Conservation (phyloP, 768 basidiomycete genomes). For the Ramaria rubella region DNA sequence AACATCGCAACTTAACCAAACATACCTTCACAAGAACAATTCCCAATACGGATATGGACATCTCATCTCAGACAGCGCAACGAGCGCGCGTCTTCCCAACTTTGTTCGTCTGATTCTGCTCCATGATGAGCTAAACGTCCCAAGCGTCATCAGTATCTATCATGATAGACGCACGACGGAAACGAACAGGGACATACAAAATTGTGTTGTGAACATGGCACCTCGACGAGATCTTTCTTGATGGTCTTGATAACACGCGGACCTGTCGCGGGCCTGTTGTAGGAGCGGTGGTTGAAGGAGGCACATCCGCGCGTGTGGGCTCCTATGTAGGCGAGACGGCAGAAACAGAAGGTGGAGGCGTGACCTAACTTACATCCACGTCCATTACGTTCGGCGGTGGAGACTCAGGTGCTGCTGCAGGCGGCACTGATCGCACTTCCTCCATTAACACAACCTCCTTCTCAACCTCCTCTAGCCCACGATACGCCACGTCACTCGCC, state of each 20-base stretch:
- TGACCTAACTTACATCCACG: not conserved
- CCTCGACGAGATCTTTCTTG: constrained; percentile 66
- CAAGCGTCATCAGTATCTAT: not conserved
- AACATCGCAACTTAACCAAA: not conserved
- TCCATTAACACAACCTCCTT: constrained; percentile 73
- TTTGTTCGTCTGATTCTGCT: constrained; percentile 67
- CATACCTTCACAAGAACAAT: constrained; percentile 52
- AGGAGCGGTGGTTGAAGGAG: not conserved
- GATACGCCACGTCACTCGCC: constrained; percentile 45
- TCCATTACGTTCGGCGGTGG: not conserved
- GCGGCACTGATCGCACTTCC: constrained; percentile 17
- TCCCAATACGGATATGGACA: constrained; percentile 77
- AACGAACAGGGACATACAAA: constrained; percentile 58
- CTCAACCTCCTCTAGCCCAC: constrained; percentile 61
- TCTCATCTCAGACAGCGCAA: constrained; percentile 61
- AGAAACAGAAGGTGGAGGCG: not conserved
- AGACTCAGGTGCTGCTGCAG: no score
- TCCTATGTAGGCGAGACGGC: not conserved
- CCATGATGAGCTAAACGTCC: constrained; percentile 56
- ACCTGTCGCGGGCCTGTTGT: constrained; percentile 6
- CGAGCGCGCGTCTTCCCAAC: constrained; percentile 65
- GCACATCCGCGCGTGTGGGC: no score
- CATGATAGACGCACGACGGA: no score
- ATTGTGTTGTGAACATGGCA: constrained; percentile 84
- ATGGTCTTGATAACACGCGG: constrained; percentile 53